phyloP scores from a whole-genome alignment of 2,329 filamentous ascomycete genomes.

The Alternaria brassicae region DNA sequence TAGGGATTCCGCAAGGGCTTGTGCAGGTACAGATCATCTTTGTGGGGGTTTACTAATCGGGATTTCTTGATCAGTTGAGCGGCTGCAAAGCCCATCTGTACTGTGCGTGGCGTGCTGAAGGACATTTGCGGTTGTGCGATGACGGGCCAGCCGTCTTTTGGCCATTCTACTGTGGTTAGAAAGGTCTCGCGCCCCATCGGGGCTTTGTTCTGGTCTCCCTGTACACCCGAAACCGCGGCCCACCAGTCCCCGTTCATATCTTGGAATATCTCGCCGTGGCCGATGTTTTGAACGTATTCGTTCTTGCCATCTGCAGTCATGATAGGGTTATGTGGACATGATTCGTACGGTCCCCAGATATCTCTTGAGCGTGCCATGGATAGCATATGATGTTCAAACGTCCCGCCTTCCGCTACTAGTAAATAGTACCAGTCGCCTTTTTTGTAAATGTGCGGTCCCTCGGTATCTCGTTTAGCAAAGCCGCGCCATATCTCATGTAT shows the following conservation, averaged over 20 bases:
- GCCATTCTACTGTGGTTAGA: slow-evolving; percentile 17
- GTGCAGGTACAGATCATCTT: not conserved
- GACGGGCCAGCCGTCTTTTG: slow-evolving; percentile 51
- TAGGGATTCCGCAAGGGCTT: not conserved
- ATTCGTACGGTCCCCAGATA: slow-evolving; percentile 35
- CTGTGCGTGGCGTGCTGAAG: slow-evolving; percentile 2
- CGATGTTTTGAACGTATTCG: slow-evolving; percentile 59
- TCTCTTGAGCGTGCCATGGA: slow-evolving; percentile 41
- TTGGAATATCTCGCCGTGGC: slow-evolving; percentile 65
- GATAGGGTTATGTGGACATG: slow-evolving; percentile 32
- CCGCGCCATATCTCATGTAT: slow-evolving; percentile 1
- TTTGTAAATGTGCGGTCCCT: slow-evolving; percentile 44
- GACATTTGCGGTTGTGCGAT: slow-evolving; percentile 30
- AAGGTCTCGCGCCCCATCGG: slow-evolving; percentile 23
- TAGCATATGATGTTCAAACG: slow-evolving; percentile 34
- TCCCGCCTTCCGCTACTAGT: slow-evolving; percentile 34
- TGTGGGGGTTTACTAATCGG: not conserved
- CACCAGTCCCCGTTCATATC: slow-evolving; percentile 62
- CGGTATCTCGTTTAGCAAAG: slow-evolving; percentile 10
- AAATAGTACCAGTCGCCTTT: slow-evolving; percentile 45
- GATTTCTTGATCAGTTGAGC: not conserved
- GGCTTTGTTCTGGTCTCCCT: slow-evolving; percentile 5
- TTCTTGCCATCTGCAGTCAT: slow-evolving; percentile 32
- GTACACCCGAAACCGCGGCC: slow-evolving; percentile 57
- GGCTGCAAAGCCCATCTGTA: not conserved